A percentile compares a stretch with the other conserved stretches of the same genome.
These are phyloP conservation scores for Aspergillus ruber DNA, from an alignment of 2,329 filamentous ascomycete genomes.

Conservation along the genomic window DNA sequence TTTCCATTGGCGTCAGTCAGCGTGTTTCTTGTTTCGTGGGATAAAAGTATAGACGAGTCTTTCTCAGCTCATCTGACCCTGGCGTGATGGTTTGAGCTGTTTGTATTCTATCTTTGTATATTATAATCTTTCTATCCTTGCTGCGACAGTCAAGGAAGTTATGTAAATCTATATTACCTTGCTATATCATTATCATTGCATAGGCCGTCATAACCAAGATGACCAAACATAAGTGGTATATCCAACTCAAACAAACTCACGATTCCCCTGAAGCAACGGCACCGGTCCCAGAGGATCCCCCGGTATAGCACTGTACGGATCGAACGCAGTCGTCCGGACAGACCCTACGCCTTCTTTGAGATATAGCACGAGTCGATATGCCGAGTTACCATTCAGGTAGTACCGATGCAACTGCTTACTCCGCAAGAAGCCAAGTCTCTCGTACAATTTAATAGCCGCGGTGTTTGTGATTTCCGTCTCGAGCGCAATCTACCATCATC, in stretches of 20 bases:
- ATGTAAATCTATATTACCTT: neutral
- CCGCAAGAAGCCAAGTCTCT: constrained; percentile 81
- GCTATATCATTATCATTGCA: neutral
- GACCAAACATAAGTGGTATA: neutral
- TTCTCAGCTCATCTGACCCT: no score
- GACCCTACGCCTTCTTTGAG: constrained; percentile 56
- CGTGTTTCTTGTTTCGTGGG: no score
- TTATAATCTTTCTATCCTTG: neutral
- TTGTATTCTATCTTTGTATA: no score
- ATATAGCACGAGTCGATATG: constrained; percentile 79
- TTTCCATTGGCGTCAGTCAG: no score
- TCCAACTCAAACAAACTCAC: constrained; percentile 1
- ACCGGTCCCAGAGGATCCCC: constrained; percentile 10
- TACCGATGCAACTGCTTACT: constrained; percentile 93
- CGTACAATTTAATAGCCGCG: constrained; percentile 85
- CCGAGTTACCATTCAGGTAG: constrained; percentile 93
- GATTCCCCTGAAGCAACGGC: constrained; percentile 18
- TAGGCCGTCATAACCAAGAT: neutral
- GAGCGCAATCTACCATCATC: constrained; percentile 60
- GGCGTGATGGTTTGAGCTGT: no score
- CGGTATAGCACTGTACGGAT: constrained; percentile 22
- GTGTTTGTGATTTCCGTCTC: constrained; percentile 94
- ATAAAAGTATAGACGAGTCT: no score
- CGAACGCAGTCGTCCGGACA: constrained; percentile 33
- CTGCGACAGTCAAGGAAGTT: neutral